Evolutionary conservation across 164 flowering plant species (phyloP).

Genomic region (Amborella trichopoda): DNA sequence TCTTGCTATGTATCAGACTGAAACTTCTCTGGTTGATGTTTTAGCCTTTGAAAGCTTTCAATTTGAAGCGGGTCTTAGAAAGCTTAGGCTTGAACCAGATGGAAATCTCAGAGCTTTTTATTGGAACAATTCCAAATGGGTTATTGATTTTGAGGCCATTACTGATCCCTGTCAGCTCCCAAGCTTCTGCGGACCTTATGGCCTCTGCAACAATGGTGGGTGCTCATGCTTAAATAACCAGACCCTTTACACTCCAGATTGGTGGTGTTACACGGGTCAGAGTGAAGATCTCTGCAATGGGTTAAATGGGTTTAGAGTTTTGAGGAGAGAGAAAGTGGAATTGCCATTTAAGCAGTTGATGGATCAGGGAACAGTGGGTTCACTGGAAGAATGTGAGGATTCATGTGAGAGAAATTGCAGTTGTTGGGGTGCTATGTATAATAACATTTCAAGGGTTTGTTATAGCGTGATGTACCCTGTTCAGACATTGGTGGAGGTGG

Average conservation of each 20-base stretch:
- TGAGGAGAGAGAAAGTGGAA: slow-evolving; percentile 57
- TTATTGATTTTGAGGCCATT: slow-evolving; percentile 44
- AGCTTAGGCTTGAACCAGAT: slow-evolving; percentile 57
- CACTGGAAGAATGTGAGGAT: slow-evolving; percentile 43
- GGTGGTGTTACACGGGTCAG: slow-evolving; percentile 18
- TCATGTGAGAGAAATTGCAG: slow-evolving; percentile 55
- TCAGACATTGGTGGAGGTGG: slow-evolving; percentile 40
- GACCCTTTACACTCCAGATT: slow-evolving; percentile 21
- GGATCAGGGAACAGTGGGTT: slow-evolving; percentile 31
- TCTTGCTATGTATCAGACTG: slow-evolving; percentile 71
- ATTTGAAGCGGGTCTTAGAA: slow-evolving; percentile 28
- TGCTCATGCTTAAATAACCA: slow-evolving; percentile 61
- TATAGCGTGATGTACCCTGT: slow-evolving; percentile 62
- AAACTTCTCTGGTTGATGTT: slow-evolving; percentile 43
- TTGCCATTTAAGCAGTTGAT: slow-evolving; percentile 65
- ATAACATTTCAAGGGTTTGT: slow-evolving; percentile 69
- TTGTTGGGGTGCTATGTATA: slow-evolving; percentile 79
- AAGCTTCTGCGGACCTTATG: slow-evolving; percentile 61
- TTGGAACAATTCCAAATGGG: slow-evolving; percentile 68
- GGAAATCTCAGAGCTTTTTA: slow-evolving; percentile 73
- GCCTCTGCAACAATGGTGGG: slow-evolving; percentile 51
- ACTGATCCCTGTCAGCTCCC: slow-evolving; percentile 59
- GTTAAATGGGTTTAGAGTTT: slow-evolving; percentile 14
- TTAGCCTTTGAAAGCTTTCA: slow-evolving; percentile 57
- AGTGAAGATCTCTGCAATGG: slow-evolving; percentile 41